phyloP scores from a whole-genome alignment of 331 rosid species.

The Malus hybrid region DNA sequence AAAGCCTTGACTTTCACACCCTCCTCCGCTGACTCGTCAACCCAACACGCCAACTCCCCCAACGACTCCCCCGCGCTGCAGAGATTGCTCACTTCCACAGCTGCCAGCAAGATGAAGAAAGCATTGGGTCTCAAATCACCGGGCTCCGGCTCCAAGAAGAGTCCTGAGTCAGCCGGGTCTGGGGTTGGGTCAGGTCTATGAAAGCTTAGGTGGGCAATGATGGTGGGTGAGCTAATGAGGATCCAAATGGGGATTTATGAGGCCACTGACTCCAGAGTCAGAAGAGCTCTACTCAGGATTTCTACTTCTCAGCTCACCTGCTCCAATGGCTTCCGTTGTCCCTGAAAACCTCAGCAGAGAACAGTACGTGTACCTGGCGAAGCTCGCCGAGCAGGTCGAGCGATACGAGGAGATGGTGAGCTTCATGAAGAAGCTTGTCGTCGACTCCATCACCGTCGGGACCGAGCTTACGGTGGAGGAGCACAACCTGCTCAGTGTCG shows the following conservation, averaged over 20 bases:
- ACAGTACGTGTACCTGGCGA: slow-evolving; percentile 35
- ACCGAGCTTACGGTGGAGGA: slow-evolving; percentile 31
- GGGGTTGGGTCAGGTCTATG: slow-evolving; percentile 35
- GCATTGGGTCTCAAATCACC: slow-evolving; percentile 91
- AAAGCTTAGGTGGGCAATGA: slow-evolving; percentile 61
- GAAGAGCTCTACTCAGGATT: slow-evolving; percentile 79
- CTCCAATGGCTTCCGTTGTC: slow-evolving; percentile 23
- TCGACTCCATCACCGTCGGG: slow-evolving; percentile 12
- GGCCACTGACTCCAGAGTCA: slow-evolving; percentile 66
- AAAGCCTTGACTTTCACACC: slow-evolving; percentile 49
- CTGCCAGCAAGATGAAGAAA: slow-evolving; percentile 95
- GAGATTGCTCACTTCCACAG: slow-evolving; percentile 87
- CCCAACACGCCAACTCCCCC: slow-evolving; percentile 40
- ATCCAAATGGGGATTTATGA: slow-evolving; percentile 86
- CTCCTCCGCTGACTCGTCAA: slow-evolving; percentile 11
- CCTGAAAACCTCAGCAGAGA: slow-evolving; percentile 29
- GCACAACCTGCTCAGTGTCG: slow-evolving; percentile 32
- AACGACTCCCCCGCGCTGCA: slow-evolving; percentile 44
- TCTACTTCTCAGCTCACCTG: slow-evolving; percentile 37
- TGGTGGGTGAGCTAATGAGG: slow-evolving; percentile 90
- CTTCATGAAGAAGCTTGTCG: slow-evolving; percentile 41
- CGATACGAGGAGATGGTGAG: slow-evolving; percentile 39
- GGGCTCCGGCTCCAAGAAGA: slow-evolving; percentile 72
- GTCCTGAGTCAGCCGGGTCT: slow-evolving; percentile 45
- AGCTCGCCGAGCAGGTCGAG: slow-evolving; percentile 38